phyloP scores from a whole-genome alignment of 805 yeast genomes.

The Phaffomyces antillensis region DNA sequence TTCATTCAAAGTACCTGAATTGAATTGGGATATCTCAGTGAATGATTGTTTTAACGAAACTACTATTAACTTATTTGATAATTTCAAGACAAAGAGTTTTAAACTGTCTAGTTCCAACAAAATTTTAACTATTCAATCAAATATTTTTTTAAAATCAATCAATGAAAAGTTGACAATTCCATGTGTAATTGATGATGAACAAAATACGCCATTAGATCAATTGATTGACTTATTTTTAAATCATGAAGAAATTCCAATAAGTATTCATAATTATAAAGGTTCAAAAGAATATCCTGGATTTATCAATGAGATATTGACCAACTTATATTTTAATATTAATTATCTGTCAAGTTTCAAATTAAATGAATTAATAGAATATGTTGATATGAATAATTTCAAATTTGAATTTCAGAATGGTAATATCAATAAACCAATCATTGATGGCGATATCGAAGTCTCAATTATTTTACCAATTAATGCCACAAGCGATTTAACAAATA shows the following conservation, averaged over 20 bases:
- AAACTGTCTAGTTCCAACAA: slow-evolving; percentile 12
- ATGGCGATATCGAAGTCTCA: slow-evolving; percentile 31
- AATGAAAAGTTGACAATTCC: slow-evolving; percentile 1
- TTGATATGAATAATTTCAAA: slow-evolving; percentile 30
- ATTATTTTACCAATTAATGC: slow-evolving; percentile 24
- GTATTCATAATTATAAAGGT: slow-evolving; percentile 16
- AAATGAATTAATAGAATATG: slow-evolving; percentile 26
- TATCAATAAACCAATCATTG: slow-evolving; percentile 27
- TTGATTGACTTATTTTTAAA: slow-evolving; percentile 11
- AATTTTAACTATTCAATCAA: slow-evolving; percentile 7
- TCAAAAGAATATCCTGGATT: slow-evolving; percentile 15
- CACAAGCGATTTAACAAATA: slow-evolving; percentile 16
- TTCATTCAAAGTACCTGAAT: slow-evolving; percentile 26
- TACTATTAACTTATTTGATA: slow-evolving; percentile 24
- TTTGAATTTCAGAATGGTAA: slow-evolving; percentile 30
- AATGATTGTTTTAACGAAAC: slow-evolving; percentile 30
- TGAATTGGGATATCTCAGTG: slow-evolving; percentile 30
- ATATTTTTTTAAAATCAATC: slow-evolving; percentile 6
- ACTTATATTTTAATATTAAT: slow-evolving; percentile 11
- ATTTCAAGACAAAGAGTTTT: slow-evolving; percentile 7
- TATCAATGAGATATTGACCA: slow-evolving; percentile 15
- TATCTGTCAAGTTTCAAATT: slow-evolving; percentile 11
- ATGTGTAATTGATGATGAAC: slow-evolving; percentile 7
- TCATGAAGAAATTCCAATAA: slow-evolving; percentile 15
- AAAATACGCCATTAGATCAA: slow-evolving; percentile 11